Evolutionary conservation across 2,329 filamentous ascomycete species (phyloP).

Genomic region (Ciborinia camelliae): DNA sequence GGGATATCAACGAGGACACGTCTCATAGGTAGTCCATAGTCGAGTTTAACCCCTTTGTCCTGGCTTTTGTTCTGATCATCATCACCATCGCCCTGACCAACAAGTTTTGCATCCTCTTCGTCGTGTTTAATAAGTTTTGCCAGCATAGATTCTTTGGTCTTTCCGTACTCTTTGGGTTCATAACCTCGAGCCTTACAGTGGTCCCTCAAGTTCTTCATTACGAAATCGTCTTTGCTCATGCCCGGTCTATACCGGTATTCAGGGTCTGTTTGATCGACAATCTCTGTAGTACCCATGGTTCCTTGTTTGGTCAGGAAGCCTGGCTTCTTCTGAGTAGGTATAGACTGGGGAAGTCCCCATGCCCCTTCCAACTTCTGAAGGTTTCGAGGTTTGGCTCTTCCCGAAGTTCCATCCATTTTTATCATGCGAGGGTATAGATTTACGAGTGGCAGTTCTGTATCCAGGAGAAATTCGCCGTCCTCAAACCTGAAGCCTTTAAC

Average conservation of each 20-base stretch:
- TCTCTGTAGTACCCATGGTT: too few species aligned
- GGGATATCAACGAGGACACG: neutral
- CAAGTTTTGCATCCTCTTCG: neutral
- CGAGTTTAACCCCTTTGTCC: fast-evolving
- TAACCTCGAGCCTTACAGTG: constrained; percentile 1
- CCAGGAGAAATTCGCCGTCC: neutral
- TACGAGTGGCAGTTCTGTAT: neutral
- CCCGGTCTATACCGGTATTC: neutral
- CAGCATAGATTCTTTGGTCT: neutral
- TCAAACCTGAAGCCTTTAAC: neutral
- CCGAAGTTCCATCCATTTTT: neutral
- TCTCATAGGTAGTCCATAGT: neutral
- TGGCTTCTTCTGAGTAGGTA: too few species aligned
- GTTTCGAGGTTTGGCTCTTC: constrained; percentile 7
- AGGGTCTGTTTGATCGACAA: neutral
- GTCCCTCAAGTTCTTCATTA: neutral
- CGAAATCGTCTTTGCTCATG: neutral
- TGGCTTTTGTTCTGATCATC: neutral
- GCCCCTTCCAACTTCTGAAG: neutral
- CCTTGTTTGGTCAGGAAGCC: neutral
- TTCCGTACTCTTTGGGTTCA: neutral
- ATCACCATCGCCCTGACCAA: neutral
- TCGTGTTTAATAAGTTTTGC: neutral
- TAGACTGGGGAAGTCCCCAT: neutral
- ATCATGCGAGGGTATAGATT: neutral